Evolutionary conservation across 345 rosid genomes (phyloP), one percentile per base, ranked within the genome.

Genomic region (Salix brachista): DNA sequence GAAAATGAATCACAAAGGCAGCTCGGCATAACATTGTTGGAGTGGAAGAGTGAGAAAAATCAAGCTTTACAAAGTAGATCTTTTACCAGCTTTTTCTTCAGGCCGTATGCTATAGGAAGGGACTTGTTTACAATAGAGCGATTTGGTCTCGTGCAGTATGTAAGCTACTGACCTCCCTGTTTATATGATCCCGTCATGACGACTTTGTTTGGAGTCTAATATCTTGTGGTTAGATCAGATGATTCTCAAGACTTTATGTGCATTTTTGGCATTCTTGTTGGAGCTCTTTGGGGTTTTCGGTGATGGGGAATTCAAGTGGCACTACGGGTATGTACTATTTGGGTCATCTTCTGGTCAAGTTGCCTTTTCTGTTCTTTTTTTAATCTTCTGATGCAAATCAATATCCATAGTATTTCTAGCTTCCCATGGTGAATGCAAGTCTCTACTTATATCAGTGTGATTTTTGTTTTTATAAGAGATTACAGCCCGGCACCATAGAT

Each of bases 111-210:
- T 44, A 68, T 95, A n/a, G 97, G 97, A 68, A 78, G 79, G 78
- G 89, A 91, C 83, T 81, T 91, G 67, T 86, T 90, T 77, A 80
- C 87, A 11, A 88, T 91, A 41, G 94, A 83, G 67, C 92, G 87
- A 74, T 91, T 92, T 21, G 94, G 97, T 66, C 89, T 95, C 8
- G 97, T 91, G 48, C 99, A 90, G 69, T 95, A 91, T 86, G 97
- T 92, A 85, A 88, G 95, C 41, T 44, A 48, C 56, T 23, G 1
- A 32, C 42, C 28, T 80, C 25, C 30, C 58, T 14, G 4, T 7
- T 32, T 72, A 54, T 39, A 34, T 36, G 25, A 46, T 60, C 68
- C 46, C 17, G 13, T 28, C 60, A 6, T 6, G 37, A 39, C 68
- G 32, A 39, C 75, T 42, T 60, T 19, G 5, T 61, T 26, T 69